phyloP scores from a whole-genome alignment of 169 alveolate genomes.

The Plasmodium gonderi region DNA sequence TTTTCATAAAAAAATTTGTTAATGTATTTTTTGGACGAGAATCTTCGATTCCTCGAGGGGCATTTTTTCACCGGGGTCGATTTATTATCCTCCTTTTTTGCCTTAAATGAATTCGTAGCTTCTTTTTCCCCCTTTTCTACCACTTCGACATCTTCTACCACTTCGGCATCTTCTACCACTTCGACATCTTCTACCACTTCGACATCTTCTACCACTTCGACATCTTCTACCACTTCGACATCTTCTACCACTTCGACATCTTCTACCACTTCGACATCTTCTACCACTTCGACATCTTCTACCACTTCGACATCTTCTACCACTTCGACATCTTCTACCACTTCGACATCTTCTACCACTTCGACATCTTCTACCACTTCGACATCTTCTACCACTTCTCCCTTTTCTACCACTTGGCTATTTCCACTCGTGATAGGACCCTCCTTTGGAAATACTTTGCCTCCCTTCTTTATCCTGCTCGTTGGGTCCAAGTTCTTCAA shows the following conservation, averaged over 20 bases:
- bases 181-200: neutral
- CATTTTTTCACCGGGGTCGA: neutral
- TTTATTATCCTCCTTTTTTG: conserved; percentile 14
- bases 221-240: too few species aligned
- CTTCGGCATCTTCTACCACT: neutral
- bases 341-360: neutral
- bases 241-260: neutral
- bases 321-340: neutral
- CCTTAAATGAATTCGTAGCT: neutral
- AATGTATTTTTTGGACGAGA: neutral
- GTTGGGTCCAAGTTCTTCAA: conserved; percentile 9
- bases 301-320: neutral
- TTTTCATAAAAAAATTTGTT: conserved; percentile 18
- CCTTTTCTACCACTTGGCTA: neutral
- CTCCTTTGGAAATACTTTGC: too few species aligned
- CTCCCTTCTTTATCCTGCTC: neutral
- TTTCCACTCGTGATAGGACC: too few species aligned
- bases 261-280: neutral
- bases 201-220: neutral
- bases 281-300: neutral
- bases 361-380: neutral
- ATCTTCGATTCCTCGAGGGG: conserved; percentile 1
- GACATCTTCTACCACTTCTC: neutral
- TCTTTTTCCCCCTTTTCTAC: neutral
- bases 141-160: neutral